Conservation (phyloP, 345 rosid genomes). For the Melaleuca quinquenervia region DNA sequence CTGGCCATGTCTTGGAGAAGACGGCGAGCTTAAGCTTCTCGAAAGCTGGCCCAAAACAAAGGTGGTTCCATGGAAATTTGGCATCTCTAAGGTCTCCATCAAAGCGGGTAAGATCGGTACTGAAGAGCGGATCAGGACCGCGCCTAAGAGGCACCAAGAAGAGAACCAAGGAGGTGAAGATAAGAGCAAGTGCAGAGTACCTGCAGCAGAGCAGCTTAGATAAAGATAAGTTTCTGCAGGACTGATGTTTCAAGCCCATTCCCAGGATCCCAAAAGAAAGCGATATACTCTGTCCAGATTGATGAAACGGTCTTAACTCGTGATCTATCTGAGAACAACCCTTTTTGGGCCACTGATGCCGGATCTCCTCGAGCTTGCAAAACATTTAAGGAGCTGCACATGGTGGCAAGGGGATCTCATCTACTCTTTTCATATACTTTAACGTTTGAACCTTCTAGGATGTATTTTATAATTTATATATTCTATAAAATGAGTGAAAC, state of each 20-base stretch:
- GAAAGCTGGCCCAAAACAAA: conserved; percentile 31
- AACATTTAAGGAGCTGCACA: conserved; percentile 7
- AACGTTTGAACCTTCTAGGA: neutral
- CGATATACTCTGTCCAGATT: neutral
- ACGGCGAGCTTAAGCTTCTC: conserved; percentile 64
- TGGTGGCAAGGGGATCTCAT: conserved; percentile 4
- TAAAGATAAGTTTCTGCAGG: conserved; percentile 20
- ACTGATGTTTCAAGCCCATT: conserved; percentile 31
- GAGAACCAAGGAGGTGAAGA: conserved; percentile 27
- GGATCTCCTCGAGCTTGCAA: conserved; percentile 27
- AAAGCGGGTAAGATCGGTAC: neutral
- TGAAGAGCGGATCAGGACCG: neutral
- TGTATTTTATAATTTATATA: neutral
- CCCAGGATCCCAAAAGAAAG: neutral
- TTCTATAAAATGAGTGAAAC: neutral
- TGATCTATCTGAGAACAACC: neutral
- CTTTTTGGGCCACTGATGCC: conserved; percentile 11
- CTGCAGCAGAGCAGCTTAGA: conserved; percentile 12
- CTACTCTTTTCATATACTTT: neutral
- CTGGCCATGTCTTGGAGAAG: conserved; percentile 72
- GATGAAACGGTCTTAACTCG: neutral
- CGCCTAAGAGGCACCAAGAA: conserved; percentile 15
- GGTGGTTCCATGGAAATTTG: conserved; percentile 55
- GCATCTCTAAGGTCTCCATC: conserved; percentile 51
- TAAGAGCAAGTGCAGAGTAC: conserved; percentile 18